A percentile compares a stretch with the other conserved stretches of the same genome.
phyloP scores from a whole-genome alignment of 495 filamentous ascomycete species.

The Aspergillus nanangensis region DNA sequence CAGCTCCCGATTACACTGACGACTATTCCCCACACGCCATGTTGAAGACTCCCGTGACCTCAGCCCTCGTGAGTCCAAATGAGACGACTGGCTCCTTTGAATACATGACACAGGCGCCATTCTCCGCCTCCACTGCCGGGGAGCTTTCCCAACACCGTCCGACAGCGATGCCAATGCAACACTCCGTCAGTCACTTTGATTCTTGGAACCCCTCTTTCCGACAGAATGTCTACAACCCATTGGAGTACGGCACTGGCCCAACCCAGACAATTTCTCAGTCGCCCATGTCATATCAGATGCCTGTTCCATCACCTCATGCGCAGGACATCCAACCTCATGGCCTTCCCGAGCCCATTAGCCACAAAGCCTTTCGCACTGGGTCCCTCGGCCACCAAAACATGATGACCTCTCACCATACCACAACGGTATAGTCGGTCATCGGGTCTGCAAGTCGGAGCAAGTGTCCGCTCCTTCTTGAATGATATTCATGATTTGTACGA shows the following conservation, averaged over 20 bases:
- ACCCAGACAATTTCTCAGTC: constrained; percentile 23
- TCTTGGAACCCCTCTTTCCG: constrained; percentile 37
- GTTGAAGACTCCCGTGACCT: constrained; percentile 26
- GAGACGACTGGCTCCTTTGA: constrained; percentile 28
- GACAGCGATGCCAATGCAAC: constrained; percentile 21
- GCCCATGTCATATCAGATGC: constrained; percentile 30
- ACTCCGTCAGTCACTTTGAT: constrained; percentile 22
- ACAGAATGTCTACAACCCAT: constrained; percentile 34
- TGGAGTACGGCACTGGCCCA: constrained; percentile 25
- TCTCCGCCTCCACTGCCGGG: constrained; percentile 16
- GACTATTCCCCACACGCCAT: constrained; percentile 30
- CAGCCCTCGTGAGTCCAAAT: constrained; percentile 28
- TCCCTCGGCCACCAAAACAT: constrained; percentile 30
- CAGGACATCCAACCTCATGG: constrained; percentile 29
- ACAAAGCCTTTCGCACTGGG: constrained; percentile 28
- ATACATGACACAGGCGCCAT: constrained; percentile 25
- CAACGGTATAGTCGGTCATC: background rate
- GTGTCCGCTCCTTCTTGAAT: constrained; percentile 1
- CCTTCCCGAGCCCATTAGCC: constrained; percentile 13
- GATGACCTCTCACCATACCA: constrained; percentile 17
- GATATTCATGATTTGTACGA: constrained; percentile 15
- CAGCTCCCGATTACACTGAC: constrained; percentile 28
- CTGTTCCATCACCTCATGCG: constrained; percentile 23
- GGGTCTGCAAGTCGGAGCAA: constrained; percentile 9
- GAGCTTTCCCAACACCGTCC: constrained; percentile 15